phyloP scores from a whole-genome alignment of 805 yeast genomes.

The Wickerhamia fluorescens region DNA sequence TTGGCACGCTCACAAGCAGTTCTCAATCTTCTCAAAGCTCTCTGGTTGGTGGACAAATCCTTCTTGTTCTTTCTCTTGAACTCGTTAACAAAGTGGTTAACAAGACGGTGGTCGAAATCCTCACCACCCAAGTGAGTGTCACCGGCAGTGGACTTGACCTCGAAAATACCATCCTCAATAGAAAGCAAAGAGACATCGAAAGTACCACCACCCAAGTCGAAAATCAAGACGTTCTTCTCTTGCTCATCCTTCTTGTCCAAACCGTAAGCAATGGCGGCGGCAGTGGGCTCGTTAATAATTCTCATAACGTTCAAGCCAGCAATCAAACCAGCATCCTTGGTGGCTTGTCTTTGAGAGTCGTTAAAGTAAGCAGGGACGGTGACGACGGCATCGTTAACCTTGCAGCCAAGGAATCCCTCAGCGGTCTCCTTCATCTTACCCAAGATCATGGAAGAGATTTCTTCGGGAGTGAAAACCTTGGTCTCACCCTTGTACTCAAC shows the following conservation, averaged over 20 bases:
- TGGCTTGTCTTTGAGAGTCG: conserved; percentile 28
- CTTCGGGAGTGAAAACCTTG: conserved; percentile 27
- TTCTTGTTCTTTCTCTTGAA: conserved; percentile 98
- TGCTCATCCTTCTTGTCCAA: conserved; percentile 47
- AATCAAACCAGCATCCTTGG: conserved; percentile 30
- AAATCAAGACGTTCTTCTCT: conserved; percentile 55
- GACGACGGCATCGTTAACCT: conserved; percentile 23
- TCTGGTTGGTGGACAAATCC: conserved; percentile 87
- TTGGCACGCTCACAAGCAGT: conserved; percentile 99
- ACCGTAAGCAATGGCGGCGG: conserved; percentile 30
- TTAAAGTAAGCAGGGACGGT: conserved; percentile 28
- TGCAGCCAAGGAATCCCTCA: conserved; percentile 21
- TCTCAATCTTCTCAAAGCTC: conserved; percentile 97
- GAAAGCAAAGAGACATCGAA: conserved; percentile 41
- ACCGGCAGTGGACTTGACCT: conserved; percentile 45
- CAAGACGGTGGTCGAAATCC: conserved; percentile 96
- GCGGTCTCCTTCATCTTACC: conserved; percentile 28
- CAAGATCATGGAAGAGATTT: conserved; percentile 26
- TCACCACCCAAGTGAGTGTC: conserved; percentile 86
- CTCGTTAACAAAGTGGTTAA: conserved; percentile 86
- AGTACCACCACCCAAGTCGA: conserved; percentile 43
- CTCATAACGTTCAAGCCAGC: conserved; percentile 29
- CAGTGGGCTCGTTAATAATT: conserved; percentile 28
- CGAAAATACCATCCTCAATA: conserved; percentile 43
- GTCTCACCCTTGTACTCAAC: conserved; percentile 28